Base-by-base conservation (phyloP, 148 eudicot genomes). In the Diospyros lotus region DNA sequence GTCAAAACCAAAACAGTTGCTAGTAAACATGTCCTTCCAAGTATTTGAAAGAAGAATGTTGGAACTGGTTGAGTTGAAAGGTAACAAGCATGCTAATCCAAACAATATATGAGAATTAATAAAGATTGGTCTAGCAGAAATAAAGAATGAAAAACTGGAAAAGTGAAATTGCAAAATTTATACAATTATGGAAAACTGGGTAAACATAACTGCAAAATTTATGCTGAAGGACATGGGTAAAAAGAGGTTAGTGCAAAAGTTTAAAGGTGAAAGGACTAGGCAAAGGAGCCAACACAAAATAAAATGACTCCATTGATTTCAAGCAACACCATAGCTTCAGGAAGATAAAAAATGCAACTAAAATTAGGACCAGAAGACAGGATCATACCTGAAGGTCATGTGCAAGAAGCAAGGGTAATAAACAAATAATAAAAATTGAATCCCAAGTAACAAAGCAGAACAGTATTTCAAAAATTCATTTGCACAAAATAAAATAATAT, bases 261-360 rank as follows among this genome's bases (percentile, higher is more conserved):
- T 7, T 14, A 54, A 69, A 39, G 38, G 45, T 6, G 39, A 48
- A 14, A 3, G 12, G 13, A 45, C 7, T 13, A 3, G 61, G 1
- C 13, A 53, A 8, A 45, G 70, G 40, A 14, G 40, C 40, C 9
- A 51, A 68, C 15, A 42, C 39, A 68, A 55, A 68, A 50, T 5
- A 4, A 38, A 51, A 38, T 28, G 0, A 28, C 28, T 28, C 28
- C 28, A 28, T 28, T 42, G 18, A 1, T 39, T 39, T 40, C 58
- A 68, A 28, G 58, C 71, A 68, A 51, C 38, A 50, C 73, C 46
- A 59, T 53, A 14, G 1, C 73, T 40, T 6, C 8, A 52, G 46
- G 40, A 69, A 51, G 18, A 69, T 48, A 4, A 68, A 51, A 60
- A 69, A 69, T 55, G 42, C 40, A 41, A 52, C 60, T 54, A n/a